Evolutionary conservation across 345 rosid species (phyloP).

Genomic region (Rubroshorea leprosula): DNA sequence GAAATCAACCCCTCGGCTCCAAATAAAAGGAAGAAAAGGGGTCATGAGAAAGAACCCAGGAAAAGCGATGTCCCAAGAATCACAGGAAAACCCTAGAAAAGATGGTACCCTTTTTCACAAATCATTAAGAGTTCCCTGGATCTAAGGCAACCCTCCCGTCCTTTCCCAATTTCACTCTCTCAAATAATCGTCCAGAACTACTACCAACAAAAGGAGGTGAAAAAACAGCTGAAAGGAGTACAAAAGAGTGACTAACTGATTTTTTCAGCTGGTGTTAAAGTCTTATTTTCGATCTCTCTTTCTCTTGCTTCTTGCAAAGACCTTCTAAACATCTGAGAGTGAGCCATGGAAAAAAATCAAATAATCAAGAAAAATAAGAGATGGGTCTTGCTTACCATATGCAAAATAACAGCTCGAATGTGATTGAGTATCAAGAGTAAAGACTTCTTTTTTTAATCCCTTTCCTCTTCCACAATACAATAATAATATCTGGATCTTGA

Average conservation of each 20-base stretch:
- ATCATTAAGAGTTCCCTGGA: slow-evolving; percentile 47
- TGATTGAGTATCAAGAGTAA: slow-evolving; percentile 9
- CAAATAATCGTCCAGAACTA: slow-evolving; percentile 25
- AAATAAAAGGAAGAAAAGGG: slow-evolving; percentile 17
- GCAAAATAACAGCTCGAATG: slow-evolving; percentile 24
- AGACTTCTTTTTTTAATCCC: slow-evolving; percentile 1
- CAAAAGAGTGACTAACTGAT: slow-evolving; percentile 14
- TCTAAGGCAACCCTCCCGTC: slow-evolving; percentile 55
- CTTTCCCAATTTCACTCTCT: slow-evolving; percentile 19
- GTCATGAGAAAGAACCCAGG: slow-evolving; percentile 48
- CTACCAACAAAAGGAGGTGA: slow-evolving; percentile 6
- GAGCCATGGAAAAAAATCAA: slow-evolving; percentile 12
- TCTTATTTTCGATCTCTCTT: slow-evolving; percentile 6
- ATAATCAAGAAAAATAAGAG: slow-evolving; percentile 12
- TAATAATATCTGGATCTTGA: slow-evolving; percentile 6
- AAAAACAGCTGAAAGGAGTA: neutral
- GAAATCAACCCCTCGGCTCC: slow-evolving; percentile 26
- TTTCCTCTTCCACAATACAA: neutral
- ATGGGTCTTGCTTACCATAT: slow-evolving; percentile 22
- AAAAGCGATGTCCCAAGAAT: slow-evolving; percentile 38
- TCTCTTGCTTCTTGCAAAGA: slow-evolving; percentile 5
- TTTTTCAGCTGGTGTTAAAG: slow-evolving; percentile 21
- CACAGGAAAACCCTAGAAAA: slow-evolving; percentile 48
- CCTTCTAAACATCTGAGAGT: slow-evolving; percentile 13
- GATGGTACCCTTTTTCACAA: slow-evolving; percentile 25